These are phyloP conservation scores for Colletotrichum orchidophilum DNA, from an alignment of 2,329 filamentous ascomycete genomes.

Conservation along the genomic window DNA sequence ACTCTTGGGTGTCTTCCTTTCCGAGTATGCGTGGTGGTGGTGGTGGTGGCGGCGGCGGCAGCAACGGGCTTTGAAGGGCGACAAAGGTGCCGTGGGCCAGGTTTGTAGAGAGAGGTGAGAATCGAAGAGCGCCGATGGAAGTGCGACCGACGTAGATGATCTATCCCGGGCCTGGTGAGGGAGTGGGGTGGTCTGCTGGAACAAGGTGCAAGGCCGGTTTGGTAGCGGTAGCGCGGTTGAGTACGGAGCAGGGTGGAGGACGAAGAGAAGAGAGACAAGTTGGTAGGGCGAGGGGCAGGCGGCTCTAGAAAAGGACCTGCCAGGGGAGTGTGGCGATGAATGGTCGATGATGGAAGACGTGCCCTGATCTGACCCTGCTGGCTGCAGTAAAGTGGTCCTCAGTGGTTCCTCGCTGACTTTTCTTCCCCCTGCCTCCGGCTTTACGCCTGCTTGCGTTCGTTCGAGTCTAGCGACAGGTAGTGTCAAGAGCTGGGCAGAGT, in stretches of 20 bases:
- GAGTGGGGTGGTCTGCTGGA: slow-evolving; percentile 29
- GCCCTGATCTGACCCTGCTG: slow-evolving; percentile 32
- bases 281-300: slow-evolving; percentile 33
- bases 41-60: not conserved
- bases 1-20: not conserved
- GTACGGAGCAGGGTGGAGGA: slow-evolving; percentile 23
- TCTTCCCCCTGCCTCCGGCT: slow-evolving; percentile 31
- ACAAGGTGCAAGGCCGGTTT: slow-evolving; percentile 29
- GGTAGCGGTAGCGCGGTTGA: slow-evolving; percentile 19
- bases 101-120: slow-evolving; percentile 31
- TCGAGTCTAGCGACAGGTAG: slow-evolving; percentile 26
- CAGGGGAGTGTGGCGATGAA: slow-evolving; percentile 35
- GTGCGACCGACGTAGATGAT: slow-evolving; percentile 32
- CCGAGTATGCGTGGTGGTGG: not conserved
- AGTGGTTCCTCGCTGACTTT: slow-evolving; percentile 33
- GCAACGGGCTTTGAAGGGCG: not conserved
- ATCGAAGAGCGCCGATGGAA: slow-evolving; percentile 30
- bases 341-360: slow-evolving; percentile 36
- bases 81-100: slow-evolving; percentile 12
- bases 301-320: slow-evolving; percentile 32
- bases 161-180: slow-evolving; percentile 22
- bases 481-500: slow-evolving; percentile 30
- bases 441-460: slow-evolving; percentile 33
- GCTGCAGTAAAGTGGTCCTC: slow-evolving; percentile 31
- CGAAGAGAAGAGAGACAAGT: slow-evolving; percentile 32